phyloP scores from a whole-genome alignment of 176 grass and related monocot genomes.

The Guadua angustifolia region DNA sequence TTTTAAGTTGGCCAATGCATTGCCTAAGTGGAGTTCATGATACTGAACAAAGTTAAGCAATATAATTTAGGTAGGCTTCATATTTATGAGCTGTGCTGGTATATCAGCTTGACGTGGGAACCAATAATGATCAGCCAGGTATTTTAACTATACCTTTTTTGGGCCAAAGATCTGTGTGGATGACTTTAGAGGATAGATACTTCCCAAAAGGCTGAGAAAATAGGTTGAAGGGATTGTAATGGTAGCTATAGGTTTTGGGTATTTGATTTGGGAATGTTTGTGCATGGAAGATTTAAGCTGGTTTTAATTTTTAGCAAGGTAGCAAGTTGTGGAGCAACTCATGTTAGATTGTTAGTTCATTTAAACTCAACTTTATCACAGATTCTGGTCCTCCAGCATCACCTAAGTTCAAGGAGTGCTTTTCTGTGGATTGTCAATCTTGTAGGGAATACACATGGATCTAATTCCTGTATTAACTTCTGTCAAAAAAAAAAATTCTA shows the following conservation, averaged over 20 bases:
- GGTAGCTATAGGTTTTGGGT: not conserved
- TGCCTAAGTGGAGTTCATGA: constrained; percentile 12
- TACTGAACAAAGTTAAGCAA: constrained; percentile 6
- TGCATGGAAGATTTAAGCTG: constrained; percentile 29
- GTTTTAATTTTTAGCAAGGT: constrained; percentile 15
- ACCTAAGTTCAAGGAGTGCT: not conserved
- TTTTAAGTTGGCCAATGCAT: constrained; percentile 20
- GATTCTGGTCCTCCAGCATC: constrained; percentile 11
- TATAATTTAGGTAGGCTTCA: not conserved
- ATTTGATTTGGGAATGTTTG: constrained; percentile 1
- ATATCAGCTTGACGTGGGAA: constrained; percentile 15
- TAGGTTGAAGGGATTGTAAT: constrained; percentile 11
- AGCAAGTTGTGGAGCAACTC: not conserved
- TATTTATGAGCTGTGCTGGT: not conserved
- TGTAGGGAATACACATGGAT: not conserved
- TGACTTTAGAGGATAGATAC: not conserved
- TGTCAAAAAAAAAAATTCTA: not conserved
- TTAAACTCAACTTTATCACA: constrained; percentile 34
- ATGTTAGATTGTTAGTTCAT: constrained; percentile 18
- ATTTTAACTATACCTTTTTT: constrained; percentile 15
- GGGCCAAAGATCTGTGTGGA: not conserved
- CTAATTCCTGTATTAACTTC: not conserved
- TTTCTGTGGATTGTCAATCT: constrained; percentile 4
- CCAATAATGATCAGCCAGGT: not conserved
- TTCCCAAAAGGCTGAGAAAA: not conserved